Evolutionary conservation across 139 green algal species (phyloP), one percentile per base, ranked within the genome.

Genomic region (Microglena sp.): DNA sequence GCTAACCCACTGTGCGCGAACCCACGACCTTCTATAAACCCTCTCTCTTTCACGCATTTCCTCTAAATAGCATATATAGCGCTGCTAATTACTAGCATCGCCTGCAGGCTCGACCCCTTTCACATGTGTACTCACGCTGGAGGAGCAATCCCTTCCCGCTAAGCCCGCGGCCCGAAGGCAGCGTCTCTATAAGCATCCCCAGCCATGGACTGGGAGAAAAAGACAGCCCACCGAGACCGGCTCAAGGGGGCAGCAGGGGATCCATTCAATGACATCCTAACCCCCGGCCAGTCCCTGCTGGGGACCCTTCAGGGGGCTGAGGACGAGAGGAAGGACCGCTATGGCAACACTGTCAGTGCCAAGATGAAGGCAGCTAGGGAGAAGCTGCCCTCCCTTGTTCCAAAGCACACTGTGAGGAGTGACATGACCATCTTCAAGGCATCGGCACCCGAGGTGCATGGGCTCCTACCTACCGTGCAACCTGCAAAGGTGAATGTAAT

Each of bases 131-230:
- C n/a, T n/a, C n/a, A n/a, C n/a, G n/a, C n/a, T n/a, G n/a, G n/a
- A n/a, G n/a, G n/a, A n/a, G n/a, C n/a, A n/a, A n/a, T n/a, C n/a
- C n/a, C n/a, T n/a, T n/a, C n/a, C n/a, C n/a, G n/a, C n/a, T n/a
- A n/a, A n/a, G n/a, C n/a, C n/a, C n/a, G n/a, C n/a, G n/a, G n/a
- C n/a, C n/a, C n/a, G n/a, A n/a, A n/a, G n/a, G n/a, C n/a, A n/a
- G n/a, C n/a, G n/a, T n/a, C n/a, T n/a, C n/a, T n/a, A n/a, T n/a
- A n/a, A n/a, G n/a, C n/a, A n/a, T n/a, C n/a, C n/a, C n/a, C n/a
- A n/a, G n/a, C 36, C 4, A 80, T 80, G 74, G 68, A 80, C 40
- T 80, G 74, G 74, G 74, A 80, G 45, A 80, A 80, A 64, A 80
- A 80, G 46, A 76, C 74, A 0, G 64, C 63, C n/a, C 36, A 36